Base-by-base conservation (phyloP, 495 filamentous ascomycete genomes). In the Jackrogersella minutella region DNA sequence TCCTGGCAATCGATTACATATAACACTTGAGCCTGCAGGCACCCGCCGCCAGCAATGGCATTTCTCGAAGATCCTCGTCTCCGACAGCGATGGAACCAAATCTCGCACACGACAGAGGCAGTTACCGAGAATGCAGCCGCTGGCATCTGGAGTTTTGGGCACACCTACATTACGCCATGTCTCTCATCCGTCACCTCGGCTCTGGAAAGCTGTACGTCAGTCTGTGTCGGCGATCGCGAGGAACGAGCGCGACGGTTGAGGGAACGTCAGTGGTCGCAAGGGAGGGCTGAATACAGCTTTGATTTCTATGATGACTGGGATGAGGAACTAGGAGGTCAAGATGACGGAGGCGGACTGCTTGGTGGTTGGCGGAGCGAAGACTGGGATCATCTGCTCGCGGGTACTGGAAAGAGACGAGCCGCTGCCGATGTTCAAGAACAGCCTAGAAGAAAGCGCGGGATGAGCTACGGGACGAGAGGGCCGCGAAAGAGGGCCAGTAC, bases 261-360 rank as follows among this genome's bases (percentile, higher is more conserved):
- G 36, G 82, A 85, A 61, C 77, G 83, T 28, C 86, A 78, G 10
- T 73, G 80, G 9, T 81, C 82, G 8, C 80, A 89, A 64, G 89
- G 88, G 8, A 78, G 87, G 36, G 88, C 91, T 22, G 93, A 97
- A 73, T 86, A 89, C 37, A 91, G 86, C 64, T 99, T 99, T 68
- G 96, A 97, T 69, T 99, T 99, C 80, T 99, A 99, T 79, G 95
- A 99, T 74, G 93, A 97, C 72, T 97, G 94, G 93, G 92, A 97
- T 49, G 92, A 93, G 55, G 86, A 88, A 54, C 88, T 91, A 21
- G 85, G 85, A 34, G 82, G 71, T n/a, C 74, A 74, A 28, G 75
- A 78, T 21, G 74, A 69, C 21, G 58, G 78, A 40, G 84, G 90
- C 49, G 85, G 86, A 6, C 71, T 94, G 36, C 73, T 94, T 52